Evolutionary conservation across 148 eudicot species (phyloP), one percentile per base, ranked within the genome.

Genomic region (Mesembryanthemum crystallinum): DNA sequence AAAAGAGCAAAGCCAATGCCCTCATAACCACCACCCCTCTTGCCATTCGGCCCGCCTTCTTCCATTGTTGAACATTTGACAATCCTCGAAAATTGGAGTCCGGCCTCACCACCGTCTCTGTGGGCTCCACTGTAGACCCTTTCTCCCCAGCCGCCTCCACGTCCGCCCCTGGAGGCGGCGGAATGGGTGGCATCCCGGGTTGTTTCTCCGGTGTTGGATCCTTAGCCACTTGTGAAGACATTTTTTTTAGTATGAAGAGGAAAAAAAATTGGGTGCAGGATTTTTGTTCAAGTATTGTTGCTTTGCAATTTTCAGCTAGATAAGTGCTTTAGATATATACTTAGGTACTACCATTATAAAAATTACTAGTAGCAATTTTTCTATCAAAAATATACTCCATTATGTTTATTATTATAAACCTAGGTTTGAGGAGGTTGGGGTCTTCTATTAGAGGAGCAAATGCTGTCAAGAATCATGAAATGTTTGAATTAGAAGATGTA

Each of bases 31-130:
- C 35, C 1, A 82, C 78, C 7, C 83, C 86, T 63, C 76, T 91
- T 64, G 79, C 83, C 52, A 87, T 39, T 68, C 85, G 60, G 75
- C 86, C 88, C 67, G 86, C 91, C 67, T 87, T 76, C 80, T 75
- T 81, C 90, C 86, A 81, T 8, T 87, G 65, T 20, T 78, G 45
- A 30, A 82, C 64, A 9, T 80, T 77, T 6, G 74, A 78, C 33
- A 62, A 62, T 77, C 69, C 74, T 73, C 69, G 82, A 8, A 33
- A 81, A 62, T 21, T 78, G 43, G 78, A 78, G 6, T 63, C 72
- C 5, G 79, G 81, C 74, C 85, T 83, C 65, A 5, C 67, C 60
- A 59, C 52, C 4, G 55, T 23, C 21, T 39, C 43, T 39, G 43
- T 6, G n/a, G n/a, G n/a, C n/a, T n/a, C n/a, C n/a, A n/a, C n/a